phyloP scores from a whole-genome alignment of 805 yeast genomes.

The Metschnikowia picachoensis region DNA sequence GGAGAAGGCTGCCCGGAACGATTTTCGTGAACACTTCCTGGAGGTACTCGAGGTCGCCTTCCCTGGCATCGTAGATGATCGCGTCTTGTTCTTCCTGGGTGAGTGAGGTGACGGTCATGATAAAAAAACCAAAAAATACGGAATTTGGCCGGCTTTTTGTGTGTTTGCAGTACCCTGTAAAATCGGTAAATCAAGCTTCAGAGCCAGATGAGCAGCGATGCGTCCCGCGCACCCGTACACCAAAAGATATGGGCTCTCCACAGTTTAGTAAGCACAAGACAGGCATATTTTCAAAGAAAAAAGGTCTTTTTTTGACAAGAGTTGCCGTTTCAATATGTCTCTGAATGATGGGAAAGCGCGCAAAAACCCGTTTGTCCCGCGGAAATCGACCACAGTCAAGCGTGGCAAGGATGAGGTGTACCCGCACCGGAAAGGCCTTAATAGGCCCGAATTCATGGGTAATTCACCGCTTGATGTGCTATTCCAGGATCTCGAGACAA shows the following conservation, averaged over 20 bases:
- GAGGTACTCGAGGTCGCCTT: conserved; percentile 78
- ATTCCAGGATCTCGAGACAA: conserved; percentile 28
- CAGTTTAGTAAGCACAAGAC: background rate
- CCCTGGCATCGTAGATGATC: conserved; percentile 78
- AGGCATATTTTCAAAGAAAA: too few species aligned
- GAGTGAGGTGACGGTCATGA: conserved; percentile 23
- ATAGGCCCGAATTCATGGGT: conserved; percentile 27
- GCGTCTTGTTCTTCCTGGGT: conserved; percentile 79
- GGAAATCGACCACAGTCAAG: conserved; percentile 27
- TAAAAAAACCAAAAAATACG: background rate
- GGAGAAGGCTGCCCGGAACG: conserved; percentile 39
- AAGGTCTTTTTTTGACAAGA: too few species aligned
- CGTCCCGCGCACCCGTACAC: conserved; percentile 1
- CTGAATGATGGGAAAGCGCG: conserved; percentile 3
- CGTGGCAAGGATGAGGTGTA: conserved; percentile 32
- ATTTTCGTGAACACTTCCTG: conserved; percentile 61
- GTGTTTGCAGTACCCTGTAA: background rate
- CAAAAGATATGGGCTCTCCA: background rate
- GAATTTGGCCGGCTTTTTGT: background rate
- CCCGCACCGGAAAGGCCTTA: conserved; percentile 31
- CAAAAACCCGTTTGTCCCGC: conserved; percentile 31
- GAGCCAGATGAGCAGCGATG: background rate
- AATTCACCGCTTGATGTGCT: conserved; percentile 33
- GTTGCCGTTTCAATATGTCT: background rate
- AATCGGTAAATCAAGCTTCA: too few species aligned